Base-by-base conservation (phyloP, 1,139 yeast genomes). In the Yamadazyma blattariae region DNA sequence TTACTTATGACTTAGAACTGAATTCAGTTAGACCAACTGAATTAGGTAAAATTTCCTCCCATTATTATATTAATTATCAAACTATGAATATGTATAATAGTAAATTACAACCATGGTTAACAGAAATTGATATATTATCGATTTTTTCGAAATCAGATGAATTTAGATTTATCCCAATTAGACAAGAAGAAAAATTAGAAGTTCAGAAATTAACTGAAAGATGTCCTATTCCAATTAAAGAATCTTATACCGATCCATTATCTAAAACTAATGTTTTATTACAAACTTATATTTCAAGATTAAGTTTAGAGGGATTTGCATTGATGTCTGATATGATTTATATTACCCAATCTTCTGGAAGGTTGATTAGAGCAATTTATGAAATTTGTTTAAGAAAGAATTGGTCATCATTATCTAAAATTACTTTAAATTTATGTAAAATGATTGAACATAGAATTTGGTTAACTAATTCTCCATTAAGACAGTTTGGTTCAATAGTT, bases 251-350 rank as follows among this genome's bases (percentile, higher is more conserved):
- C 31, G 94, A 87, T 40, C 82, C 94, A 0, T 57, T 79, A 16
- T 86, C 96, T 0, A 94, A 94, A 54, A 77, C 87, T 22, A 88
- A 83, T 47, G 78, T 88, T 6, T 59, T 94, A 26, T 61, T 92
- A 10, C 98, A 94, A 53, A 77, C 96, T 0, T 89, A 86, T 50
- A 83, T 94, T 13, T 86, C 97, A 1, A 61, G 82, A 24, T 62
- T 90, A 27, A 64, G 70, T 9, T 64, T 94, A 12, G 95, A 85
- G 2, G 98, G 97, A 1, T 87, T 87, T 64, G 97, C 97, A 0
- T 62, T 94, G 40, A 79, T 84, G 71, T 81, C 97, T 0, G 99
- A 94, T 62, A 89, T 90, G 97, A 74, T 87, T 4, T 92, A 87
- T 51, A 78, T 94, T 27, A 86, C 94, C 0, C 98, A 92, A 56